A percentile compares a stretch with the other conserved stretches of the same genome.
phyloP scores from a whole-genome alignment of 1,284 basidiomycete species.

The Ustilago tritici region DNA sequence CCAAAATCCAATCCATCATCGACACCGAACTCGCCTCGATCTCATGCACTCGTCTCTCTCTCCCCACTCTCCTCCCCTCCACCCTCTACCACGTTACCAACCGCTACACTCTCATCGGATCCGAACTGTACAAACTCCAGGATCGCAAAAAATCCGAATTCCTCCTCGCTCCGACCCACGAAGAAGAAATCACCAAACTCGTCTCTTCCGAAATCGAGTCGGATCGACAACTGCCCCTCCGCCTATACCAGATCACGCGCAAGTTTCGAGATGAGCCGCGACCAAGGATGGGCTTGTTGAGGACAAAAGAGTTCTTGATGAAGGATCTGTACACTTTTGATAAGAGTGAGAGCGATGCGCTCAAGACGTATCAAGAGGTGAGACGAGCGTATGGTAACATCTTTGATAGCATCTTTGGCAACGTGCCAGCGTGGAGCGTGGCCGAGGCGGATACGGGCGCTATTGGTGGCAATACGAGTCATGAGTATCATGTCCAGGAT shows the following conservation, averaged over 20 bases:
- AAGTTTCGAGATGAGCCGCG: constrained; percentile 70
- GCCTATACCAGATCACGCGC: constrained; percentile 68
- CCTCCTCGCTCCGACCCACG: constrained; percentile 70
- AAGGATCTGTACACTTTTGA: constrained; percentile 71
- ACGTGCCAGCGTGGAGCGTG: constrained; percentile 41
- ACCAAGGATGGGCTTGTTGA: constrained; percentile 68
- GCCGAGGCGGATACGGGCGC: constrained; percentile 70
- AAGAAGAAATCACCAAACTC: constrained; percentile 70
- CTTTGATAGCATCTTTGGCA: constrained; percentile 56
- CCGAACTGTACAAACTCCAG: constrained; percentile 68
- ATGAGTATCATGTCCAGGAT: constrained; percentile 69
- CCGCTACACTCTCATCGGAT: constrained; percentile 63
- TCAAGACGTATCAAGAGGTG: constrained; percentile 64
- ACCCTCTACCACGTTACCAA: constrained; percentile 66
- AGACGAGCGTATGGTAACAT: constrained; percentile 64
- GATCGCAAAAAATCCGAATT: constrained; percentile 66
- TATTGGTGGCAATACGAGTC: constrained; percentile 69
- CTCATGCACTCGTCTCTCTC: constrained; percentile 63
- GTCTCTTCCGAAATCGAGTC: constrained; percentile 63
- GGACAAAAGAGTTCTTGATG: constrained; percentile 70
- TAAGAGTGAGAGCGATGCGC: constrained; percentile 26
- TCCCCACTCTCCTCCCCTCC: constrained; percentile 67
- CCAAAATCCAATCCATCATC: constrained; percentile 66
- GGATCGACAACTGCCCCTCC: constrained; percentile 64
- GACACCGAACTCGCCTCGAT: constrained; percentile 65